These are phyloP conservation scores for Pythium plurisporium DNA, from an alignment of 352 stramenopile species.

Conservation along the genomic window DNA sequence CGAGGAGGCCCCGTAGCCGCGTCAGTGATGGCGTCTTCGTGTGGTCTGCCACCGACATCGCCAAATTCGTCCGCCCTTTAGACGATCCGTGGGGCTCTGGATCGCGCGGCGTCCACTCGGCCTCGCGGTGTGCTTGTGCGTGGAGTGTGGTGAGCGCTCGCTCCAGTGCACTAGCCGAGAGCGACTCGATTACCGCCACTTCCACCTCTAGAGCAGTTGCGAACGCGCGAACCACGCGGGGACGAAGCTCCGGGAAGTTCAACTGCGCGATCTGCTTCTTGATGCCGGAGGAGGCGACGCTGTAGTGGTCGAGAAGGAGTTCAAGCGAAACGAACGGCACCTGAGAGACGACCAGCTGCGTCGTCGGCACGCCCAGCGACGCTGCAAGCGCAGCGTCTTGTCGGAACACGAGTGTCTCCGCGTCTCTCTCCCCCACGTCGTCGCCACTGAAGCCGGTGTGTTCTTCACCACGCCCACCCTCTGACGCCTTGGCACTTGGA, in stretches of 20 bases:
- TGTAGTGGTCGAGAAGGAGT: constrained; percentile 33
- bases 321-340: constrained; percentile 28
- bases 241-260: constrained; percentile 12
- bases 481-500: neutral
- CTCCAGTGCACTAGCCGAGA: constrained; percentile 25
- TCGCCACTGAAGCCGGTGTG: too few species aligned
- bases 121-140: neutral
- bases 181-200: neutral
- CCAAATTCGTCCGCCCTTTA: too few species aligned
- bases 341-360: constrained; percentile 11
- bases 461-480: too few species aligned
- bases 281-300: constrained; percentile 17
- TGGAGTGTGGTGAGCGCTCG: neutral
- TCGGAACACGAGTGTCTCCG: neutral
- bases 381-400: neutral
- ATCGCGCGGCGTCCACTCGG: neutral
- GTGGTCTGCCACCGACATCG: neutral
- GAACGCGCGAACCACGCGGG: constrained; percentile 10
- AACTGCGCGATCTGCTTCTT: constrained; percentile 34
- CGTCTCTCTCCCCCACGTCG: neutral
- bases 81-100: too few species aligned
- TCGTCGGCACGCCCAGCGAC: neutral
- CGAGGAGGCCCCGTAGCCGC: neutral
- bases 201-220: neutral
- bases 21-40: neutral